These are phyloP conservation scores for Zoysia matrella DNA, from an alignment of 202 grass and related monocot genomes.

Conservation along the genomic window DNA sequence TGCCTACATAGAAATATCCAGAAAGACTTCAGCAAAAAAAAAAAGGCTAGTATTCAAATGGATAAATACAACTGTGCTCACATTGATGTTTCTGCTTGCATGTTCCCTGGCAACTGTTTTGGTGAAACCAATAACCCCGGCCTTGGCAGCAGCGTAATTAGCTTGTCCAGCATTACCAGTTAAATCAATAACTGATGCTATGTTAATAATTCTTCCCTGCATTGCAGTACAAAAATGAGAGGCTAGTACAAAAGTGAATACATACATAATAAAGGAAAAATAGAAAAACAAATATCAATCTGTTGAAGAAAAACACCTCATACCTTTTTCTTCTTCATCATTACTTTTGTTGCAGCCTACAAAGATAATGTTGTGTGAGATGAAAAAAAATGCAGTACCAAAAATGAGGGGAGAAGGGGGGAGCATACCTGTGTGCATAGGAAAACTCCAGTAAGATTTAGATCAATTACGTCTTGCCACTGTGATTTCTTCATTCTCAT, in stretches of 20 bases:
- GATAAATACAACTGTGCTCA: constrained; percentile 32
- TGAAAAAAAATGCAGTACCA: not conserved
- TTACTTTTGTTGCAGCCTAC: constrained; percentile 73
- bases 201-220: constrained; percentile 68
- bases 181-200: constrained; percentile 70
- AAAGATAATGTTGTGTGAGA: constrained; percentile 31
- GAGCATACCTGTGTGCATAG: constrained; percentile 67
- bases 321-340: constrained; percentile 89
- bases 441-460: constrained; percentile 79
- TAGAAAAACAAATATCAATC: not conserved
- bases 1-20: constrained; percentile 38
- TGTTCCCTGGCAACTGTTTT: constrained; percentile 75
- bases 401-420: not conserved
- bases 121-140: constrained; percentile 73
- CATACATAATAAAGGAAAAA: not conserved
- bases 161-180: constrained; percentile 69
- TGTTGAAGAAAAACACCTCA: not conserved
- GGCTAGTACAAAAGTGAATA: not conserved
- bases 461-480: constrained; percentile 12
- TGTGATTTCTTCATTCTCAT: too few species aligned
- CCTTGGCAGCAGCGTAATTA: constrained; percentile 72
- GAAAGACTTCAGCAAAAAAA: constrained; percentile 9
- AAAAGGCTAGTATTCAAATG: too few species aligned
- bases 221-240: constrained; percentile 2
- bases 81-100: constrained; percentile 77